Evolutionary conservation across 805 yeast species (phyloP).

Genomic region (Saccharomycopsis sp.): DNA sequence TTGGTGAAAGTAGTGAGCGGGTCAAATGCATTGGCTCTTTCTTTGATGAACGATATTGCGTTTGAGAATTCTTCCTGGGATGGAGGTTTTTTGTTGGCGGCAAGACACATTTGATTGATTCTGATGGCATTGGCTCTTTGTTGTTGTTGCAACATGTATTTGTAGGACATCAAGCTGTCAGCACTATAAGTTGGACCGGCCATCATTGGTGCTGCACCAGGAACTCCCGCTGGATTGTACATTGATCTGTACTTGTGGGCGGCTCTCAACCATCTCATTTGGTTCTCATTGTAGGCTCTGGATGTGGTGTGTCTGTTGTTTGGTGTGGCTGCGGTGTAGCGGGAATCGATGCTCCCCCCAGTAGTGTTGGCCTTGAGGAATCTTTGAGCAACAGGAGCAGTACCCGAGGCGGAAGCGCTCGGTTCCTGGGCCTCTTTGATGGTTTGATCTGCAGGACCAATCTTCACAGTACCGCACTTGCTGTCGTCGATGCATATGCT

Average conservation of each 20-base stretch:
- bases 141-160: constrained; percentile 5
- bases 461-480: constrained; percentile 18
- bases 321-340: not conserved
- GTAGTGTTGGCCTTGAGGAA: constrained; percentile 4
- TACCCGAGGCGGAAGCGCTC: not conserved
- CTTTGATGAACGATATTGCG: constrained; percentile 10
- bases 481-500: constrained; percentile 15
- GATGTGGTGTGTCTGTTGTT: not conserved
- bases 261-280: constrained; percentile 6
- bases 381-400: not conserved
- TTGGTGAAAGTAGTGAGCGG: too few relatives aligned
- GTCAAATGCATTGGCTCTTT: constrained; percentile 7
- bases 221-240: not conserved
- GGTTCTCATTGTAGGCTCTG: not conserved
- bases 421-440: not conserved
- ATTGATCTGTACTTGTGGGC: constrained; percentile 4
- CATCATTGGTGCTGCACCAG: not conserved
- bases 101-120: constrained; percentile 18
- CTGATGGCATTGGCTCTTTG: constrained; percentile 18
- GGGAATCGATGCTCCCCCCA: constrained; percentile 6
- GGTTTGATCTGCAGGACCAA: constrained; percentile 17
- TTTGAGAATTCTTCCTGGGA: constrained; percentile 5
- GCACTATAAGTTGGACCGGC: constrained; percentile 2
- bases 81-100: constrained; percentile 8
- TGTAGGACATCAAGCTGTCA: constrained; percentile 1